These are phyloP conservation scores for Mycosarcoma maydis DNA, from an alignment of 1,284 basidiomycete genomes.

Conservation along the genomic window DNA sequence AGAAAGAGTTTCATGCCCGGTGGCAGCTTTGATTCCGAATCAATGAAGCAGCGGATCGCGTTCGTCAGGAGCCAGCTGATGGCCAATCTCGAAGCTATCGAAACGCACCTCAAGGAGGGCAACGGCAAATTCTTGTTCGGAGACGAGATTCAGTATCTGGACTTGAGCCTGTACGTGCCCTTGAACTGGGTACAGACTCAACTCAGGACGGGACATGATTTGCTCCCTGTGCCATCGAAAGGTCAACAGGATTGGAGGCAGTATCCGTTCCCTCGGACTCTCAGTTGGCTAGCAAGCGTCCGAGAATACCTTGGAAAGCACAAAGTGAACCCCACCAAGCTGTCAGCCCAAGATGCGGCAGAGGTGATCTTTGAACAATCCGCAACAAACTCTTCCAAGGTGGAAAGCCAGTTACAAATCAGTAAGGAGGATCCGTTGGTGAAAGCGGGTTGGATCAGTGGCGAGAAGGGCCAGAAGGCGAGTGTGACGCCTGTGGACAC, in stretches of 20 bases:
- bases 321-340: constrained; percentile 22
- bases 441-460: constrained; percentile 40
- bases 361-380: constrained; percentile 24
- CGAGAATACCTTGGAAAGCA: constrained; percentile 18
- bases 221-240: constrained; percentile 24
- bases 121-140: constrained; percentile 21
- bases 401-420: constrained; percentile 4
- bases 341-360: constrained; percentile 22
- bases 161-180: constrained; percentile 32
- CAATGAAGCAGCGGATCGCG: constrained; percentile 22
- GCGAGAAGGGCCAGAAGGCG: constrained; percentile 33
- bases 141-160: constrained; percentile 26
- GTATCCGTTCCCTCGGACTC: constrained; percentile 26
- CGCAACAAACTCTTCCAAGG: background rate
- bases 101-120: constrained; percentile 15
- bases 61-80: constrained; percentile 31
- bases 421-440: constrained; percentile 34
- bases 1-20: constrained; percentile 34
- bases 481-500: constrained; percentile 40
- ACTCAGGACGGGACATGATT: constrained; percentile 26
- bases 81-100: constrained; percentile 26
- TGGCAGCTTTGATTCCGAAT: constrained; percentile 16
- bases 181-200: constrained; percentile 47
- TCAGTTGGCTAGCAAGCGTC: constrained; percentile 24
- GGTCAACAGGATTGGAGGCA: constrained; percentile 19